phyloP scores from a whole-genome alignment of 805 yeast genomes.

The Starmera dryadoides region DNA sequence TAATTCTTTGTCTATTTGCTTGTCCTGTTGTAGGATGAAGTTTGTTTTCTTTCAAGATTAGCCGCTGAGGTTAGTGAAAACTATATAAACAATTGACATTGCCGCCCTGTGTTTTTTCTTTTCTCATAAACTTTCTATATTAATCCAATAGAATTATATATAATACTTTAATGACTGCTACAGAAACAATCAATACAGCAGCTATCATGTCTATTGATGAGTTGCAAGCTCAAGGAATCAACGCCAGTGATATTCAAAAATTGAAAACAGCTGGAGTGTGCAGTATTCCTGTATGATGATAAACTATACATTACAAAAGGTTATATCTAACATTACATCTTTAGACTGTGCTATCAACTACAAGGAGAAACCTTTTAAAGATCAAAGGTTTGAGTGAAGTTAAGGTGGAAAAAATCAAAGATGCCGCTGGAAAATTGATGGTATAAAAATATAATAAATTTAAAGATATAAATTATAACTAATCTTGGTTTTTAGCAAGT shows the following conservation, averaged over 20 bases:
- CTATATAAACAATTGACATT: background rate
- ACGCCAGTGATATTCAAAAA: constrained; percentile 64
- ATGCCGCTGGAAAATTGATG: constrained; percentile 60
- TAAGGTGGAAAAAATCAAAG: constrained; percentile 70
- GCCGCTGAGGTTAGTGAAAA: background rate
- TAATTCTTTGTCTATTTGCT: too few species aligned
- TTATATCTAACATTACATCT: constrained; percentile 5
- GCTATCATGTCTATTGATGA: constrained; percentile 36
- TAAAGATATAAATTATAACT: background rate
- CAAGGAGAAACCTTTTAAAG: constrained; percentile 55
- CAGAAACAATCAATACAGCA: background rate
- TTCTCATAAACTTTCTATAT: background rate
- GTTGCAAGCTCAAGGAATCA: constrained; percentile 60
- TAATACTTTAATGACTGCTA: background rate
- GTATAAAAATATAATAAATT: constrained; percentile 10
- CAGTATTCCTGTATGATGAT: constrained; percentile 59
- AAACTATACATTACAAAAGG: too few species aligned
- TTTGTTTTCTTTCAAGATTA: too few species aligned
- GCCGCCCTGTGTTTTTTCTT: background rate
- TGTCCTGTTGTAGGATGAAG: background rate
- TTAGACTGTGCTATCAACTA: constrained; percentile 47
- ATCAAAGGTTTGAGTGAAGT: constrained; percentile 72
- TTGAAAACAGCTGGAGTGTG: constrained; percentile 60
- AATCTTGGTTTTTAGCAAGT: constrained; percentile 28
- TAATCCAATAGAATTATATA: background rate